Evolutionary conservation across 1,284 basidiomycete genomes (phyloP), one percentile per base, ranked within the genome.

Genomic region (Filobasidium uniguttulatum): DNA sequence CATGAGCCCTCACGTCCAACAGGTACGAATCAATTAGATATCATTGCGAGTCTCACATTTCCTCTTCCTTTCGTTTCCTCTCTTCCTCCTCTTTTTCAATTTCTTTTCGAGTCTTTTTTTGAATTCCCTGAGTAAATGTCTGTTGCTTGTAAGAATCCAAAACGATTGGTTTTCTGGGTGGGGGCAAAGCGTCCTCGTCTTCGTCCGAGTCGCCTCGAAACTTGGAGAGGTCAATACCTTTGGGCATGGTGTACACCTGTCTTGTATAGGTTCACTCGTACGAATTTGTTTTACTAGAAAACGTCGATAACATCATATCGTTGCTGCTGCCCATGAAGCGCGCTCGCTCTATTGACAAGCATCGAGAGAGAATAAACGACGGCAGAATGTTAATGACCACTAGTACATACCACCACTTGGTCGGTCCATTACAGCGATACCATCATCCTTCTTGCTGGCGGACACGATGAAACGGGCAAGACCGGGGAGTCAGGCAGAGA

Each of bases 81-180:
- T 89, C 90, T 29, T 82, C 84, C 50, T 86, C 85, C 41, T 86
- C 88, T 44, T 80, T 81, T 63, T 94, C 89, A 59, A 82, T 78
- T 62, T 94, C 89, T 62, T 84, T 88, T 67, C 93, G 72, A 2
- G 69, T 68, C 60, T 73, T 73, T 45, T 68, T 69, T 14, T 65
- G 66, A 15, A 65, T 67, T 0, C 70, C 71, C 49, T 66, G 60
- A 2, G 64, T 59, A 59, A 70, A 71, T 1, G 64, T 68, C 48
- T 66, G 61, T 43, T 61, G 61, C 48, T 70, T 70, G 33, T 67
- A 56, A n/a, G 60, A 58, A 36, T 62, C 63, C 12, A 71, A 56
- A 29, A 62, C 59, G 23, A 67, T 52, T 10, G 52, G 50, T 31
- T 63, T 66, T 50, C 49, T 56, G 43, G 9, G 37, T 19, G 56